phyloP scores from a whole-genome alignment of 2,329 filamentous ascomycete species.

The Microsporum ferrugineum region DNA sequence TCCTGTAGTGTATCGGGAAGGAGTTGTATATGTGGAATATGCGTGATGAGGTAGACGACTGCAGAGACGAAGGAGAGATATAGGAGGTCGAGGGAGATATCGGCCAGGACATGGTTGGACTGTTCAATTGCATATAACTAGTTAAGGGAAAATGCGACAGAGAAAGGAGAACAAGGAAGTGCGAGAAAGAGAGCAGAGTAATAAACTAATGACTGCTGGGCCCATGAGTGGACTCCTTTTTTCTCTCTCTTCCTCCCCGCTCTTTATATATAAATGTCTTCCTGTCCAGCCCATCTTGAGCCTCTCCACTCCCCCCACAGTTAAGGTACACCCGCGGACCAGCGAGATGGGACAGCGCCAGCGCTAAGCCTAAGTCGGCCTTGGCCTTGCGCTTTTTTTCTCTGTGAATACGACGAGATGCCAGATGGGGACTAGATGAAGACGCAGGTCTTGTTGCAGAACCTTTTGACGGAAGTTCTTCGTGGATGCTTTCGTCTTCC shows the following conservation, averaged over 20 bases:
- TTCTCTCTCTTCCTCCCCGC: background rate
- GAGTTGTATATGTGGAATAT: conserved; percentile 5
- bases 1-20: background rate
- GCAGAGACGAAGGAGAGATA: background rate
- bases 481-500: background rate
- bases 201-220: background rate
- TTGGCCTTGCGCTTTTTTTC: background rate
- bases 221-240: background rate
- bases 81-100: background rate
- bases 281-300: background rate
- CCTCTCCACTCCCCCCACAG: background rate
- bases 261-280: background rate
- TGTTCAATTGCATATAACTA: background rate
- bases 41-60: background rate
- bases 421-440: background rate
- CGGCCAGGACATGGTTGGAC: background rate
- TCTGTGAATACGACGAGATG: background rate
- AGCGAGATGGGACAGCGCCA: background rate
- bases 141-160: background rate
- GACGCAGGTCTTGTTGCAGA: background rate
- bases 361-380: background rate
- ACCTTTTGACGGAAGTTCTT: background rate
- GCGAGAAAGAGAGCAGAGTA: background rate
- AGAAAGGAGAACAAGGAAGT: background rate
- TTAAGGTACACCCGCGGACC: background rate